Conservation (phyloP, 116 monocot genomes). For the Dioscorea cayenensis region DNA sequence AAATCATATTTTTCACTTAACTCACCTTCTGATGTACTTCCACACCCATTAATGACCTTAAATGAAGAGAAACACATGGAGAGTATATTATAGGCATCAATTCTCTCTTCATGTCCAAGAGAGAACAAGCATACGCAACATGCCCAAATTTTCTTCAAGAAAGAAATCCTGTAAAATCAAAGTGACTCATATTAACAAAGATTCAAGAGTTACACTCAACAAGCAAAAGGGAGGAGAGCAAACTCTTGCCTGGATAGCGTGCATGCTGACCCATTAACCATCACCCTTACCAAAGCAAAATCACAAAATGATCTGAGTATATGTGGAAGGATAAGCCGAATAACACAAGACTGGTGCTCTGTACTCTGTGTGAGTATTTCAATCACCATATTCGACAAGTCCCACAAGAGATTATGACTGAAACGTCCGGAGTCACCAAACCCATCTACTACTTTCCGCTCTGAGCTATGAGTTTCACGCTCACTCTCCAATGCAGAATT, state of each 20-base stretch:
- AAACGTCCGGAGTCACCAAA: constrained; percentile 13
- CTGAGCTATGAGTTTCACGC: constrained; percentile 1
- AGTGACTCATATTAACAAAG: background rate
- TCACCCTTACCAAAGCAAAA: constrained; percentile 26
- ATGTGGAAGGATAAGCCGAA: constrained; percentile 51
- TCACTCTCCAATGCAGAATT: constrained; percentile 20
- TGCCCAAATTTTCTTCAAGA: constrained; percentile 55
- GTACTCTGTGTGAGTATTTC: constrained; percentile 31
- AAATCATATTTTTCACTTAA: constrained; percentile 35
- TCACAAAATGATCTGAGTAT: constrained; percentile 31
- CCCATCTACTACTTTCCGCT: constrained; percentile 4
- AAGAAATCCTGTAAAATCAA: constrained; percentile 35
- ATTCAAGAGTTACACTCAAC: background rate
- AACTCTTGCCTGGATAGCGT: constrained; percentile 41
- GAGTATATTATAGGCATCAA: constrained; percentile 63
- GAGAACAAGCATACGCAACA: constrained; percentile 52
- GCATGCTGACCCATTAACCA: constrained; percentile 14
- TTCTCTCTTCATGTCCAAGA: constrained; percentile 51
- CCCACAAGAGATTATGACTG: constrained; percentile 44
- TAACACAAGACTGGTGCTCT: constrained; percentile 36
- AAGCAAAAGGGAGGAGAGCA: background rate
- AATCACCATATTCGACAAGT: constrained; percentile 39
- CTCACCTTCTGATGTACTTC: background rate
- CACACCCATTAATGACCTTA: background rate
- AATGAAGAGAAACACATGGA: constrained; percentile 41